These are phyloP conservation scores for Aspergillus cejpii DNA, from an alignment of 2,329 filamentous ascomycete genomes.

Conservation along the genomic window DNA sequence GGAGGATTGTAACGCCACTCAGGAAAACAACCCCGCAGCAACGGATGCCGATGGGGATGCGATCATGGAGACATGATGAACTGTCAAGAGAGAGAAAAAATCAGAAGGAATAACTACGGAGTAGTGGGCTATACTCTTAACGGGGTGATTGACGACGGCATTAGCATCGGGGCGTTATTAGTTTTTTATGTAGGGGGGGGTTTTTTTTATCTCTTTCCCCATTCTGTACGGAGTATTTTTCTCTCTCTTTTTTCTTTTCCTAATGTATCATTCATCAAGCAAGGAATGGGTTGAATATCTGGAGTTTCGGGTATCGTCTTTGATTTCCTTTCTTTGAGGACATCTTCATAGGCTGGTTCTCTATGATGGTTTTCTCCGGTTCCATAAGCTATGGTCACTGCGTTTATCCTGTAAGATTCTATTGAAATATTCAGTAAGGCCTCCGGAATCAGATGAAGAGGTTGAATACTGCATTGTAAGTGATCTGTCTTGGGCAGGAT, in stretches of 20 bases:
- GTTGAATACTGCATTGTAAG: no score
- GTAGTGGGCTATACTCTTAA: not conserved
- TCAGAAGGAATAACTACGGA: not conserved
- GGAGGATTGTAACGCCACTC: constrained; percentile 17
- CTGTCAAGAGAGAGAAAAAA: not conserved
- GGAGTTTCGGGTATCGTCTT: constrained; percentile 15
- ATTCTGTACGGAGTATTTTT: no score
- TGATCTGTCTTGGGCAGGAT: no score
- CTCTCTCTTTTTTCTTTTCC: constrained; percentile 5
- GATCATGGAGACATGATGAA: constrained; percentile 27
- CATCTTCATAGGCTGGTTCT: not conserved
- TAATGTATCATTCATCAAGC: constrained; percentile 16
- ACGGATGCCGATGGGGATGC: constrained; percentile 26
- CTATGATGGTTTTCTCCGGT: not conserved
- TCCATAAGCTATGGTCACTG: no score
- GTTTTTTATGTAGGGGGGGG: constrained; percentile 7
- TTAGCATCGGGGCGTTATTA: constrained; percentile 21
- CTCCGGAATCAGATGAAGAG: no score
- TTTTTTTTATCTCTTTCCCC: constrained; percentile 8
- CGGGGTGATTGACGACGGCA: constrained; percentile 19
- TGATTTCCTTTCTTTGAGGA: not conserved
- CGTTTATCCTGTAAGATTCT: no score
- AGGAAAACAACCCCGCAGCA: constrained; percentile 12
- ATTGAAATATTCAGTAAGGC: no score
- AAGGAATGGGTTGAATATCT: constrained; percentile 20